Conservation (phyloP, 345 rosid species). For the Salix viminalis region DNA sequence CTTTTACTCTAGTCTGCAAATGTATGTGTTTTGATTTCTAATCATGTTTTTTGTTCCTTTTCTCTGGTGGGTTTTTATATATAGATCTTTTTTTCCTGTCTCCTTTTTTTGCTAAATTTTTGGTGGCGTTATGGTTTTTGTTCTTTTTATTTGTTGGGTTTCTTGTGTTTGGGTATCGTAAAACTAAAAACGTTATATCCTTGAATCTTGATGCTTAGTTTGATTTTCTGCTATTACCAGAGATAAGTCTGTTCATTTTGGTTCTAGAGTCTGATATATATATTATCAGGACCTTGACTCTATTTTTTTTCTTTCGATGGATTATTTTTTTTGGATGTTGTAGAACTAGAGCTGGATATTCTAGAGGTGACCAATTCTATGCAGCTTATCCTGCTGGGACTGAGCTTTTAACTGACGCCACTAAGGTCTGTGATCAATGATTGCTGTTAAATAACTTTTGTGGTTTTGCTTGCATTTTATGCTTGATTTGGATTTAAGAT, state of each 20-base stretch:
- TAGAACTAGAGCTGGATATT: conserved; percentile 87
- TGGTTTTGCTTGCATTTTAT: background rate
- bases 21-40: background rate
- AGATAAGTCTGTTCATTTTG: background rate
- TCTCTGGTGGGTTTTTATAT: background rate
- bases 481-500: background rate
- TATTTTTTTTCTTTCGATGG: background rate
- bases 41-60: background rate
- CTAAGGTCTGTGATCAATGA: conserved; percentile 42
- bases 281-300: background rate
- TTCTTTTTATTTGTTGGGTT: background rate
- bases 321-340: conserved; percentile 15
- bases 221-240: background rate
- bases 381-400: conserved; percentile 94
- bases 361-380: conserved; percentile 84
- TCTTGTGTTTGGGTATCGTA: background rate
- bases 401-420: conserved; percentile 73
- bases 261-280: too few relatives aligned
- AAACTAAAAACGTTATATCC: background rate
- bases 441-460: background rate
- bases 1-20: background rate
- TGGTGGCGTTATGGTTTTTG: background rate
- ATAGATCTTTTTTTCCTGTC: background rate
- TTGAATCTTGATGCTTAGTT: background rate
- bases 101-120: background rate